A percentile compares a stretch with the other conserved stretches of the same genome.
phyloP scores from a whole-genome alignment of 108 stramenopile species.

The Fragilaria radians region DNA sequence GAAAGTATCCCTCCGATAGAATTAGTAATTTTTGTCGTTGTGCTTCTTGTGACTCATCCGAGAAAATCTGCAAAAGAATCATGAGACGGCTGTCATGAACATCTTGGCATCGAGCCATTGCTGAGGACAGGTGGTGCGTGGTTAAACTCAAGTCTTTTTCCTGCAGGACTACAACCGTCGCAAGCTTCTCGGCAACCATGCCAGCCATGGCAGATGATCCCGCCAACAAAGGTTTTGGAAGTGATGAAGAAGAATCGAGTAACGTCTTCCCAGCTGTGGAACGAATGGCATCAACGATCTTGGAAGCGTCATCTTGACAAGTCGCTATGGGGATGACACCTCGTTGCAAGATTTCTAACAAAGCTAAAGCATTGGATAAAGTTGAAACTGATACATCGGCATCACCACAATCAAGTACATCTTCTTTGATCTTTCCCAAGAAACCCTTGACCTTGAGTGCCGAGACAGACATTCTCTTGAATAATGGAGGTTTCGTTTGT shows the following conservation, averaged over 20 bases:
- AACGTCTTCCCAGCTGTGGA: conserved; percentile 25
- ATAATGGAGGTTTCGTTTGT: too few species aligned
- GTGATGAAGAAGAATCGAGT: conserved; percentile 8
- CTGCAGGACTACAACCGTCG: not conserved
- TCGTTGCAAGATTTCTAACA: conserved; percentile 30
- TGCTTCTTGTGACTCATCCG: not conserved
- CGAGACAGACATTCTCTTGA: not conserved
- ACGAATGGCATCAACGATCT: conserved; percentile 18
- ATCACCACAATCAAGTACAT: conserved; percentile 5
- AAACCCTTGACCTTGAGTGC: conserved; percentile 24
- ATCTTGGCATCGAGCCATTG: conserved; percentile 22
- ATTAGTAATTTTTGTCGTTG: not conserved
- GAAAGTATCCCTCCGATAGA: conserved; percentile 30
- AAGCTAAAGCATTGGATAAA: not conserved
- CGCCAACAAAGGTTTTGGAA: conserved; percentile 35
- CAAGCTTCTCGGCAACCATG: conserved; percentile 26
- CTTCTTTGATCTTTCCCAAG: conserved; percentile 16
- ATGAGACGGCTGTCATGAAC: conserved; percentile 22
- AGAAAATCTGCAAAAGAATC: conserved; percentile 7
- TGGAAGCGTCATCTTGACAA: conserved; percentile 1
- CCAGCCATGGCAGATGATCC: conserved; percentile 33
- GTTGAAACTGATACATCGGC: not conserved
- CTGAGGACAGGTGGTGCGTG: not conserved
- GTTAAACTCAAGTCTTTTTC: not conserved
- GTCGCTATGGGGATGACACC: conserved; percentile 16